Evolutionary conservation across 2,329 filamentous ascomycete species (phyloP).

Genomic region (Talaromyces sp.): DNA sequence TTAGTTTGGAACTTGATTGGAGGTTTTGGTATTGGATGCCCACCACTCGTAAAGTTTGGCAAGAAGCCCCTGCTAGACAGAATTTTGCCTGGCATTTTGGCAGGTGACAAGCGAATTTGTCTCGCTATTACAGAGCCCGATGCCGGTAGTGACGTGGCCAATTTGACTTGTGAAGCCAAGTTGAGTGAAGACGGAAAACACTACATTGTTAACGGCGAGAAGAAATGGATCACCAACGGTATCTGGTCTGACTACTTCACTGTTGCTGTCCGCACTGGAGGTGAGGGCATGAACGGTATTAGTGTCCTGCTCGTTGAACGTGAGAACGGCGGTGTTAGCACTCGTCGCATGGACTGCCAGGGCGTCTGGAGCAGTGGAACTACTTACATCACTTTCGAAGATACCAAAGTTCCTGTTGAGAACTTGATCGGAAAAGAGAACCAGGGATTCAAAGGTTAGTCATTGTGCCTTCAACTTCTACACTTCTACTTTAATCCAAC

Average conservation of each 20-base stretch:
- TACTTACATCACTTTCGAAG: conserved; percentile 96
- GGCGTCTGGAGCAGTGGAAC: conserved; percentile 94
- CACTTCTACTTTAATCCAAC: neutral
- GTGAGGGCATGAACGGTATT: conserved; percentile 85
- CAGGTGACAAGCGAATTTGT: conserved; percentile 94
- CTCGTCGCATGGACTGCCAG: conserved; percentile 95
- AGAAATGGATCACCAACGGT: conserved; percentile 99
- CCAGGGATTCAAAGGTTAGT: conserved; percentile 79
- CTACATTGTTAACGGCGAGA: conserved; percentile 98
- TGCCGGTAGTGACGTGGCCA: conserved; percentile 91
- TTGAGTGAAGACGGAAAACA: conserved; percentile 93
- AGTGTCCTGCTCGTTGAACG: conserved; percentile 90
- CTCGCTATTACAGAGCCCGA: conserved; percentile 96
- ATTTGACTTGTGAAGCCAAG: conserved; percentile 92
- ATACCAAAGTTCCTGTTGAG: conserved; percentile 99
- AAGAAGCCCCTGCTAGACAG: conserved; percentile 78
- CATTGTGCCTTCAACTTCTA: no score
- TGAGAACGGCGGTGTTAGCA: conserved; percentile 75
- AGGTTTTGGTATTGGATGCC: conserved; percentile 92
- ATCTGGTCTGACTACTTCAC: conserved; percentile 98
- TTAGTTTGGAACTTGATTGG: conserved; percentile 96
- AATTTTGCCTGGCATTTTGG: conserved; percentile 80
- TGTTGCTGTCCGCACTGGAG: conserved; percentile 85
- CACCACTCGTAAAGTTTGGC: conserved; percentile 87
- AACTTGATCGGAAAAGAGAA: conserved; percentile 98